phyloP scores from a whole-genome alignment of 495 filamentous ascomycete genomes.

The Penicillium turbatum region DNA sequence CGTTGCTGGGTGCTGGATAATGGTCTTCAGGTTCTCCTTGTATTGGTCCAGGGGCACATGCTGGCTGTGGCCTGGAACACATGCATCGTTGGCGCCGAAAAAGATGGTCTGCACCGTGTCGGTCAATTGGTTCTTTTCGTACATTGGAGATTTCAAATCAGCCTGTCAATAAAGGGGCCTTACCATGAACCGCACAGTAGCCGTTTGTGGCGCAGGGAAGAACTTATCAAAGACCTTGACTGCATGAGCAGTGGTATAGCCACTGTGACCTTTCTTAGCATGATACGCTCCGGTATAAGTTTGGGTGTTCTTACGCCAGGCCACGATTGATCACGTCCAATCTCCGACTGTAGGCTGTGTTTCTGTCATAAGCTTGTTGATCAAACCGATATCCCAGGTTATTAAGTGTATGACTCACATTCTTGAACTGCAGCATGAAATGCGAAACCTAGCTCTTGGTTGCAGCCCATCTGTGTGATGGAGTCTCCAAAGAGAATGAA shows the following conservation, averaged over 20 bases:
- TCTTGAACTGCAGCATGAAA: conserved; percentile 68
- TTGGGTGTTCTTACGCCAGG: conserved; percentile 45
- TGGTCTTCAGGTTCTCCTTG: conserved; percentile 62
- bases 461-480: conserved; percentile 61
- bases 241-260: conserved; percentile 65
- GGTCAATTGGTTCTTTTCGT: conserved; percentile 9
- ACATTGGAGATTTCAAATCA: neutral
- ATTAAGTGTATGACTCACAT: conserved; percentile 43
- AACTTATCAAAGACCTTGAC: conserved; percentile 54
- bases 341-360: conserved; percentile 54
- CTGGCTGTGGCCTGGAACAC: conserved; percentile 57
- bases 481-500: conserved; percentile 82
- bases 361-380: conserved; percentile 4
- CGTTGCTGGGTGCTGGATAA: conserved; percentile 65
- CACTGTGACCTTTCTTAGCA: conserved; percentile 37
- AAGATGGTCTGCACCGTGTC: conserved; percentile 58
- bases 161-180: conserved; percentile 7
- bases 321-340: conserved; percentile 69
- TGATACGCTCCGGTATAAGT: neutral
- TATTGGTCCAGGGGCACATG: conserved; percentile 71
- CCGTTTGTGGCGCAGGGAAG: conserved; percentile 52
- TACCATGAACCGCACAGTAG: conserved; percentile 65
- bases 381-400: neutral
- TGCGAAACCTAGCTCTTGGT: conserved; percentile 58
- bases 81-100: conserved; percentile 84